These are phyloP conservation scores for Somion occarium DNA, from an alignment of 1,284 basidiomycete genomes.

Conservation along the genomic window DNA sequence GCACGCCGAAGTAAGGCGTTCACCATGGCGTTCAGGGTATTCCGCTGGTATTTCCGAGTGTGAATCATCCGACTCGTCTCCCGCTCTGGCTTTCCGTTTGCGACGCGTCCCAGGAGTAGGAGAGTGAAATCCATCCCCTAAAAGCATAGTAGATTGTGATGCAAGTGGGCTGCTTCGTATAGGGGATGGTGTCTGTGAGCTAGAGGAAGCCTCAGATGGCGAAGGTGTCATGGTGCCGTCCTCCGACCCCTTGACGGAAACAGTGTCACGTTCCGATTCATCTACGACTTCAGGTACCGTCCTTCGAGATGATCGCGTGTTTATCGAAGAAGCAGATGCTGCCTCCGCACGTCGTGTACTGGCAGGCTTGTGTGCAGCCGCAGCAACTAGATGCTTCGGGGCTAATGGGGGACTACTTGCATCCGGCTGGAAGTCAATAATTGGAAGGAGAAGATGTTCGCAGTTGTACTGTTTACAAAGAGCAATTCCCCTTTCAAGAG, in stretches of 20 bases:
- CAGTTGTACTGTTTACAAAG: slow-evolving; percentile 95
- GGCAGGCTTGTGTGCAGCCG: slow-evolving; percentile 48
- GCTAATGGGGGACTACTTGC: slow-evolving; percentile 93
- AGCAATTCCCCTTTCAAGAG: slow-evolving; percentile 84
- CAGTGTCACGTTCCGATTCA: slow-evolving; percentile 51
- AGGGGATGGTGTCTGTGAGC: slow-evolving; percentile 87
- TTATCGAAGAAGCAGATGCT: slow-evolving; percentile 38
- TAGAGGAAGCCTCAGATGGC: slow-evolving; percentile 81
- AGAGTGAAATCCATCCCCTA: slow-evolving; percentile 35
- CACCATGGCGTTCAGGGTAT: slow-evolving; percentile 36
- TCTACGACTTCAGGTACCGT: slow-evolving; percentile 39
- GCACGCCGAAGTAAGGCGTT: slow-evolving; percentile 11
- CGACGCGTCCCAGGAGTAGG: slow-evolving; percentile 28
- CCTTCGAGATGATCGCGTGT: slow-evolving; percentile 49
- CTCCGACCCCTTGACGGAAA: slow-evolving; percentile 65
- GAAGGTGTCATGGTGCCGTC: slow-evolving; percentile 84
- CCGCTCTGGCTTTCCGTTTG: slow-evolving; percentile 26
- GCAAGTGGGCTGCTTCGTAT: slow-evolving; percentile 50
- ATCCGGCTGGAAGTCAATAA: slow-evolving; percentile 92
- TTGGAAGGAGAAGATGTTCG: slow-evolving; percentile 83
- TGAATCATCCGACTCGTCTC: slow-evolving; percentile 18
- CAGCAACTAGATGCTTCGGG: slow-evolving; percentile 89
- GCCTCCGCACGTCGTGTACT: slow-evolving; percentile 43
- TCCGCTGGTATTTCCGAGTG: slow-evolving; percentile 2
- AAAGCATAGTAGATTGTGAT: slow-evolving; percentile 36